Base-by-base conservation (phyloP, 495 filamentous ascomycete genomes). In the Cladorrhinum samala region DNA sequence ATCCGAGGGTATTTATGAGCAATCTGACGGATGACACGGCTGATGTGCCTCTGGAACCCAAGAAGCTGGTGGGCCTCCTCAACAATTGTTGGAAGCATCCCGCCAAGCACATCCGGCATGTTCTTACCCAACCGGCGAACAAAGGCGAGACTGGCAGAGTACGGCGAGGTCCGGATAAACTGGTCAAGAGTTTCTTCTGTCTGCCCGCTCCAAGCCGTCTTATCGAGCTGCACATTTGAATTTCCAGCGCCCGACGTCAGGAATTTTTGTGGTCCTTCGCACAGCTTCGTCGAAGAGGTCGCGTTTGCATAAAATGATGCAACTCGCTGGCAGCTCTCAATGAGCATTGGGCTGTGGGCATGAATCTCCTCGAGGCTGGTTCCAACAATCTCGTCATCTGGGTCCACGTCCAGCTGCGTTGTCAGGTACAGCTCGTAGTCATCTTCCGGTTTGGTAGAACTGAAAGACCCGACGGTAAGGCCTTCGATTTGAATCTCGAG, bases 361-460 rank as follows among this genome's bases (percentile, higher is more conserved):
- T 38, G 13, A 7, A 44, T 14, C 0, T 49, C 43, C 3, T 40
- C 20, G 1, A 25, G 9, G 0, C 54, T 41, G 0, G 44, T 37
- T 5, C 25, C 27, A n/a, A 67, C 52, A 36, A 77, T 73, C 36
- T 66, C 65, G 25, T 70, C 59, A 13, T 70, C 69, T 1, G 72
- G 72, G 24, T 77, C 72, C 3, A 74, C 11, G 16, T 73, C 67
- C 27, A 62, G 53, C 37, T 63, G 56, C 0, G 72, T 74, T n/a
- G 64, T 64, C 18, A 75, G 60, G 39, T 74, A 77, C 2, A 75
- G 56, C 48, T 75, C 72, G 19, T 63, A 60, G 54, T 77, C 73
- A 2, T 77, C 59, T 39, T 69, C 68, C 3, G 71, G 66, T 20
- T 55, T 61, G 2, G 67, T 72, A 1, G 71, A 49, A 9, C 62